Evolutionary conservation across 179 eudicot genomes (phyloP).

Genomic region (Pouteria campechiana): DNA sequence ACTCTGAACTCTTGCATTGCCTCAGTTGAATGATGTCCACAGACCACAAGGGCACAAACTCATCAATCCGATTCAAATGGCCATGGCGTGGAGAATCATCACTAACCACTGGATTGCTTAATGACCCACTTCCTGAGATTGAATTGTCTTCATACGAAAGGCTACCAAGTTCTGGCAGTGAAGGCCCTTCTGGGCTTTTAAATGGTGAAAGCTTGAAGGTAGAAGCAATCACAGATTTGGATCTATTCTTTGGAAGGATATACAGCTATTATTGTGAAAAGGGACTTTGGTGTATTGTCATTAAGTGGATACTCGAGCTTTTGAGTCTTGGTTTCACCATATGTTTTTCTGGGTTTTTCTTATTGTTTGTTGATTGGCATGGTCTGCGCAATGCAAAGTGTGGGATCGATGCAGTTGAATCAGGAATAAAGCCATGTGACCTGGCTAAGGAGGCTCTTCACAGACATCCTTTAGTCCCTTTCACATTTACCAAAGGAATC

Average conservation of each 20-base stretch:
- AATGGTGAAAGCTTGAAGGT: conserved; percentile 70
- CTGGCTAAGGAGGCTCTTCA: conserved; percentile 83
- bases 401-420: conserved; percentile 94
- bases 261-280: conserved; percentile 94
- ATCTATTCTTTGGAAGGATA: conserved; percentile 82
- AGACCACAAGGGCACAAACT: conserved; percentile 59
- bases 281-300: conserved; percentile 96
- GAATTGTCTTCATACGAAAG: conserved; percentile 68
- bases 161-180: conserved; percentile 83
- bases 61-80: conserved; percentile 54
- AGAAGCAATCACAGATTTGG: conserved; percentile 84
- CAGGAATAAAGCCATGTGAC: conserved; percentile 82
- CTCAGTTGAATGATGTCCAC: conserved; percentile 83
- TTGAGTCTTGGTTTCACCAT: conserved; percentile 83
- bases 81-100: conserved; percentile 46
- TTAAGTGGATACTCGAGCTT: conserved; percentile 94
- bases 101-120: conserved; percentile 43
- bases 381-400: conserved; percentile 94
- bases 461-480: conserved; percentile 77
- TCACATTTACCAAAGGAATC: conserved; percentile 61
- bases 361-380: conserved; percentile 89
- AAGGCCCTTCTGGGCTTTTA: conserved; percentile 94
- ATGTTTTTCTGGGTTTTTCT: conserved; percentile 88
- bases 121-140: conserved; percentile 52
- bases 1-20: too few relatives aligned